Base-by-base conservation (phyloP, 257 asterid genomes). In the Primulina huaijiensis region DNA sequence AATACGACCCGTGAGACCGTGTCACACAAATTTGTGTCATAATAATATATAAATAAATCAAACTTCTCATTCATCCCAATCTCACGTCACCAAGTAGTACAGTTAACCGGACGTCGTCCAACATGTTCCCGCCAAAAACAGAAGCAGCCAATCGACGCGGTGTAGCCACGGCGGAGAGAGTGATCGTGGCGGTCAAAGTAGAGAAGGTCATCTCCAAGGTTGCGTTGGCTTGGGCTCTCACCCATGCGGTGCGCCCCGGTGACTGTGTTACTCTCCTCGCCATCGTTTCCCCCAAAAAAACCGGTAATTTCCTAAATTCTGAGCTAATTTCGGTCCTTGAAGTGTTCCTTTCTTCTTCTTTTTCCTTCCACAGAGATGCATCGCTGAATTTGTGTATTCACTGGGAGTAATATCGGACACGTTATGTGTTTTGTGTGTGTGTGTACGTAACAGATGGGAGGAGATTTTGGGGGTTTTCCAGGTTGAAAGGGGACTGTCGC, bases 181-280 rank as follows among this genome's bases (percentile, higher is more conserved):
- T 89, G 78, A 83, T 91, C 74, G 96, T 91, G 35, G 96, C 95
- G 55, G 95, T 89, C 68, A 89, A 89, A 67, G 96, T 91, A 7
- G 90, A 84, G 73, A 91, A 87, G 78, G 85, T 75, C 72, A 86
- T 91, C 81, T 68, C 90, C 29, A 84, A 80, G 38, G 70, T 87
- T 9, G 95, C 89, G 38, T 63, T 91, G 29, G 81, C 96, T 63
- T 91, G 97, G 97, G 93, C 97, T 17, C 79, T 91, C 65, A 82
- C 89, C 59, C 96, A 91, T 80, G 90, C 86, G 8, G 90, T 82
- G 70, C 78, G 84, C 21, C 89, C 92, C 43, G 92, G 90, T 37
- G 96, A 89, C 73, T 86, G 83, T 79, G 68, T 91, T 66, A 89
- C 84, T 30, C 82, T 91, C 56, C 90, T 91, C 75, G 97, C 96